Evolutionary conservation across 495 filamentous ascomycete genomes (phyloP).

Genomic region (Lasiosphaeria ovina): DNA sequence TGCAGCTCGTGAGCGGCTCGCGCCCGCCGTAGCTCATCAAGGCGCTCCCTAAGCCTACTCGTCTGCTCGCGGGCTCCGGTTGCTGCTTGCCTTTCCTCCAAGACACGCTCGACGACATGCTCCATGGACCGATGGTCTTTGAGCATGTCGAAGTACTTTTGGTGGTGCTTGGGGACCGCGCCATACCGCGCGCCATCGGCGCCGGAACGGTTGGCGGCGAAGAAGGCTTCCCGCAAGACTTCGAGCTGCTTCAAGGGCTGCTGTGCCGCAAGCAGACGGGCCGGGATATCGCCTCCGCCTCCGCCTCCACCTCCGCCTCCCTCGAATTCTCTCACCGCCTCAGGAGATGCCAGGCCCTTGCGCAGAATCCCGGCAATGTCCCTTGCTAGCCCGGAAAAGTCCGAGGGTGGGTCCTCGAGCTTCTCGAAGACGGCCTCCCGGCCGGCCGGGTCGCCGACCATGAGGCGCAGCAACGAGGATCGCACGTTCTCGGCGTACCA

Average conservation of each 20-base stretch:
- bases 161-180: constrained; percentile 18
- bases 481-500: constrained; percentile 44
- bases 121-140: constrained; percentile 32
- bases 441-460: constrained; percentile 26
- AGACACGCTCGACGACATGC: constrained; percentile 36
- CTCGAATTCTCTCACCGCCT: too few species aligned
- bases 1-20: constrained; percentile 42
- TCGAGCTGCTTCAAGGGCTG: constrained; percentile 15
- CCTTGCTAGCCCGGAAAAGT: constrained; percentile 13
- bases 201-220: constrained; percentile 21
- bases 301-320: neutral
- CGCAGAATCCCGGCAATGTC: constrained; percentile 29
- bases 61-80: constrained; percentile 34
- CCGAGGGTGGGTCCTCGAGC: constrained; percentile 22
- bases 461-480: constrained; percentile 30
- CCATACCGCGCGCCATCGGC: constrained; percentile 14
- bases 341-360: constrained; percentile 2
- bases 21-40: constrained; percentile 44
- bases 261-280: constrained; percentile 25
- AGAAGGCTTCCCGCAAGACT: constrained; percentile 38
- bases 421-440: constrained; percentile 24
- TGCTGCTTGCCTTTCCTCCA: constrained; percentile 35
- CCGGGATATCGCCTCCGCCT: constrained; percentile 15
- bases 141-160: constrained; percentile 44
- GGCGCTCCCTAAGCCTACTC: constrained; percentile 33